Conservation (phyloP, 345 rosid genomes). For the Eucalyptus dawsonii region DNA sequence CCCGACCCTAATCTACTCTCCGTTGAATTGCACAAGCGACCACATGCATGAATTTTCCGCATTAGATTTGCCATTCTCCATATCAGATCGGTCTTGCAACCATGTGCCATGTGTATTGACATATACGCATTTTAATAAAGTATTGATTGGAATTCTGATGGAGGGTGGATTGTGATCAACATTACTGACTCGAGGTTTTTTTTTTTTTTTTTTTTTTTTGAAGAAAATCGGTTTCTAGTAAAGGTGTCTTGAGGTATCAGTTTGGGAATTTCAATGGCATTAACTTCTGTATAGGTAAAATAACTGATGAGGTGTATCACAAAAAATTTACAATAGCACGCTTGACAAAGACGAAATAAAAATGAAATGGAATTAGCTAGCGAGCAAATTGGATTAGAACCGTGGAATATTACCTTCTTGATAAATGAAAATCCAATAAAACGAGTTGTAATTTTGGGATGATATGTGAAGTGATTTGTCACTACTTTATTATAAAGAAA, state of each 20-base stretch:
- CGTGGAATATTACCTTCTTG: not conserved
- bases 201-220: not conserved
- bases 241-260: accelerated
- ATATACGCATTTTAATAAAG: not conserved
- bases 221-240: not conserved
- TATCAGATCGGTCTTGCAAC: not conserved
- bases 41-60: not conserved
- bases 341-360: accelerated
- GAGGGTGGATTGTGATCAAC: not conserved
- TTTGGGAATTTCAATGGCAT: not conserved
- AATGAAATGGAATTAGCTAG: not conserved
- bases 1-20: not conserved
- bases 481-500: not conserved
- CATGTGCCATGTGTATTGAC: not conserved
- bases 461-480: not conserved
- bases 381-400: not conserved
- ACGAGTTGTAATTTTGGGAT: not conserved
- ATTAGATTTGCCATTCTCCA: not conserved
- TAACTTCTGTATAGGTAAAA: not conserved
- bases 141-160: not conserved
- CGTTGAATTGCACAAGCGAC: not conserved
- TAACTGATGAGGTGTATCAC: not conserved
- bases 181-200: not conserved
- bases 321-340: not conserved
- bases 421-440: not conserved